Evolutionary conservation across 306 rosid genomes (phyloP).

Genomic region (Cicer judaicum): DNA sequence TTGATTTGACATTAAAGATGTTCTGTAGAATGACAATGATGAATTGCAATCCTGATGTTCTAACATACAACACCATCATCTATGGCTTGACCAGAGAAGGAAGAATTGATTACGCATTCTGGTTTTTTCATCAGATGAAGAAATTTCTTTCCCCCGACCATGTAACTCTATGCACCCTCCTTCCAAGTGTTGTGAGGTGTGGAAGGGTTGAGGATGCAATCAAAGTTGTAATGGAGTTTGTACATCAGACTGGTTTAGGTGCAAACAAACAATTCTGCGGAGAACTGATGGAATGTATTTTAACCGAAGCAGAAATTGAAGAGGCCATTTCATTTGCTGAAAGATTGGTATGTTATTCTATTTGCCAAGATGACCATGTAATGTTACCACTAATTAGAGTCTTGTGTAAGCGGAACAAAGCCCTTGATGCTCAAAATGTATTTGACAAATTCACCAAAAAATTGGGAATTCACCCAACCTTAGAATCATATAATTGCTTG

Average conservation of each 20-base stretch:
- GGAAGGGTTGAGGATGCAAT: conserved; percentile 70
- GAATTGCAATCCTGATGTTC: conserved; percentile 81
- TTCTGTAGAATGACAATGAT: conserved; percentile 68
- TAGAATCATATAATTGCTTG: conserved; percentile 78
- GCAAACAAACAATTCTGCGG: conserved; percentile 67
- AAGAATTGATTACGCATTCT: conserved; percentile 71
- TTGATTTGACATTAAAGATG: conserved; percentile 75
- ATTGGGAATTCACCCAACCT: conserved; percentile 67
- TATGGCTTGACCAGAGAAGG: conserved; percentile 75
- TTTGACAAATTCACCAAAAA: conserved; percentile 69
- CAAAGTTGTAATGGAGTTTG: conserved; percentile 63
- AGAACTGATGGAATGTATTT: conserved; percentile 76
- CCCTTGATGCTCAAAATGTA: conserved; percentile 68
- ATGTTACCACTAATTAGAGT: conserved; percentile 69
- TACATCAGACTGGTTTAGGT: conserved; percentile 49
- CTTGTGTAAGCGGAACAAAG: conserved; percentile 65
- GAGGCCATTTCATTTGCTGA: conserved; percentile 70
- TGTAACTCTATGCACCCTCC: conserved; percentile 85
- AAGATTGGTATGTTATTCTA: conserved; percentile 56
- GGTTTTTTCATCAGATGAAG: conserved; percentile 97
- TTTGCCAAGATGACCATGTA: conserved; percentile 69
- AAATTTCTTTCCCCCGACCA: conserved; percentile 80
- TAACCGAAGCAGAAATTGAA: conserved; percentile 68
- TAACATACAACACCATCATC: conserved; percentile 86
- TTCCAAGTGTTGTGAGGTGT: conserved; percentile 73